These are phyloP conservation scores for Henningerozyma blattae DNA, from an alignment of 805 yeast genomes.

Conservation along the genomic window DNA sequence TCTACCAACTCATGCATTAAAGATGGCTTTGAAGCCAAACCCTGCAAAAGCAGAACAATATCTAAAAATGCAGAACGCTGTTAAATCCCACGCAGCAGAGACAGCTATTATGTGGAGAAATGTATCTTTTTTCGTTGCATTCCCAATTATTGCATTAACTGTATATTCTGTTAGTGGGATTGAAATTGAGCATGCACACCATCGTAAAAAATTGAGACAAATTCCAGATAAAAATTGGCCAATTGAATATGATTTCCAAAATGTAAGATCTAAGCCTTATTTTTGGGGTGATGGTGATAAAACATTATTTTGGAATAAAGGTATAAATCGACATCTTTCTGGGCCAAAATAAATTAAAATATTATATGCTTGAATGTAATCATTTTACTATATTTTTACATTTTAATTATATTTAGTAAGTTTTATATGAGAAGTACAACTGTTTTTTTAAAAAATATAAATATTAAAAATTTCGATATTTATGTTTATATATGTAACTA, in stretches of 20 bases:
- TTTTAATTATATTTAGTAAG: no score
- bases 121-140: conserved; percentile 63
- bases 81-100: conserved; percentile 45
- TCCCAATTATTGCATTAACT: conserved; percentile 66
- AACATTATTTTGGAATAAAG: conserved; percentile 90
- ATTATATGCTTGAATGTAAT: no score
- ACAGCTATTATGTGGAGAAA: conserved; percentile 76
- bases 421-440: no score
- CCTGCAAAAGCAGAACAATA: not conserved
- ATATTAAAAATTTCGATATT: no score
- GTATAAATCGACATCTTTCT: conserved; percentile 69
- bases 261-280: conserved; percentile 72
- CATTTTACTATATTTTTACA: no score
- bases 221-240: conserved; percentile 87
- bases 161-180: conserved; percentile 67
- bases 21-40: not conserved
- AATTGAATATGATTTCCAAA: conserved; percentile 75
- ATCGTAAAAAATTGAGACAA: conserved; percentile 56
- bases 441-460: no score
- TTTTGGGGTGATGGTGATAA: conserved; percentile 99
- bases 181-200: conserved; percentile 81
- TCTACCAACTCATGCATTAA: no score
- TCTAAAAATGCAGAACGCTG: not conserved
- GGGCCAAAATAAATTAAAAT: no score
- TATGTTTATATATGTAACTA: no score